Percentiles rank a stretch among this genome's conserved stretches.
phyloP scores from a whole-genome alignment of 257 asterid species.

The Mentha longifolia region DNA sequence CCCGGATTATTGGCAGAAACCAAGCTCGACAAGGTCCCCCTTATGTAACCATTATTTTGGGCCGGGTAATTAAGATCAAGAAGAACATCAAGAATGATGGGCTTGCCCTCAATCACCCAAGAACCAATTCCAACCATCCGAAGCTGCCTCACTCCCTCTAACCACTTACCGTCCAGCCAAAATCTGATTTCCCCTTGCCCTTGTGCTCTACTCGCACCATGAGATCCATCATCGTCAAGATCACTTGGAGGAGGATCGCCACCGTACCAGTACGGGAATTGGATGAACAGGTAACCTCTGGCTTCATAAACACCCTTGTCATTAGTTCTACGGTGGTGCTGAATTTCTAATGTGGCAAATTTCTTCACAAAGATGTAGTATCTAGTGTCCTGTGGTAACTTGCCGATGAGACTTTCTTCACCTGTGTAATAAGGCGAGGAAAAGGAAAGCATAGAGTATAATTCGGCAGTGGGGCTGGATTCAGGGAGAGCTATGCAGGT shows the following conservation, averaged over 20 bases:
- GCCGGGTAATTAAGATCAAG: slow-evolving; percentile 46
- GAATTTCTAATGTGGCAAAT: slow-evolving; percentile 28
- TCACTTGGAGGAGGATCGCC: not conserved
- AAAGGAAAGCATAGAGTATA: slow-evolving; percentile 1
- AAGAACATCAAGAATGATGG: slow-evolving; percentile 45
- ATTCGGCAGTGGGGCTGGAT: slow-evolving; percentile 27
- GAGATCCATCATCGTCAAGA: not conserved
- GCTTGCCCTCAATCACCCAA: slow-evolving; percentile 35
- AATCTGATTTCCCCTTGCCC: slow-evolving; percentile 28
- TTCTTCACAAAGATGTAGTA: slow-evolving; percentile 8
- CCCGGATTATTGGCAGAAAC: slow-evolving; percentile 29
- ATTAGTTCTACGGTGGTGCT: slow-evolving; percentile 35
- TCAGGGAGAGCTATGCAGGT: slow-evolving; percentile 29
- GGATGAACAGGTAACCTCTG: slow-evolving; percentile 43
- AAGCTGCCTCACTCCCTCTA: slow-evolving; percentile 52
- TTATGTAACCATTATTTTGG: slow-evolving; percentile 38
- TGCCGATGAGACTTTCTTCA: slow-evolving; percentile 23
- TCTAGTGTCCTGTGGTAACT: not conserved
- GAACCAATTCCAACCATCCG: slow-evolving; percentile 58
- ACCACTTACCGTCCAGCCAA: slow-evolving; percentile 55
- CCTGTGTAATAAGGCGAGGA: slow-evolving; percentile 35
- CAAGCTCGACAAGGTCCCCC: slow-evolving; percentile 53
- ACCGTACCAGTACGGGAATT: not conserved
- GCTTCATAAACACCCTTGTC: slow-evolving; percentile 40
- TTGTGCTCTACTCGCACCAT: not conserved